These are phyloP conservation scores for Nepenthes mirabilis DNA, from an alignment of 148 eudicot species.

Conservation along the genomic window DNA sequence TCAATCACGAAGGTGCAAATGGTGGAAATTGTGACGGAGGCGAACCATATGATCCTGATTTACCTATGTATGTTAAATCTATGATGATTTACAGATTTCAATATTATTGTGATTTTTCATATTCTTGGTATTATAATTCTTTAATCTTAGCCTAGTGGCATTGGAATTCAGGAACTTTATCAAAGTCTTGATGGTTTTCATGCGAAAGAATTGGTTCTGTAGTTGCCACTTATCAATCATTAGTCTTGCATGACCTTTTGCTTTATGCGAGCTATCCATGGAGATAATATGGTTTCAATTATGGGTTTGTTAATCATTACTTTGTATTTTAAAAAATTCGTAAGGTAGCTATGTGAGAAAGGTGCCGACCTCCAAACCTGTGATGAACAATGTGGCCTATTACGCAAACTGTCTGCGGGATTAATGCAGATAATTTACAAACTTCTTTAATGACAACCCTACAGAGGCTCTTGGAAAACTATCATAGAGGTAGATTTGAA, in stretches of 20 bases:
- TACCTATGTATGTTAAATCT: conserved; percentile 45
- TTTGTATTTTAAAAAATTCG: too few species aligned
- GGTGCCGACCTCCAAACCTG: not conserved
- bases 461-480: too few species aligned
- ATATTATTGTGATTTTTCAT: not conserved
- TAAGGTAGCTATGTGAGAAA: not conserved
- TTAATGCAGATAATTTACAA: not conserved
- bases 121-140: not conserved
- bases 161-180: too few species aligned
- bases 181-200: too few species aligned
- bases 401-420: not conserved
- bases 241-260: not conserved
- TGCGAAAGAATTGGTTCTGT: too few species aligned
- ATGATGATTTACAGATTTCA: not conserved
- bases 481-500: too few species aligned
- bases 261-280: not conserved
- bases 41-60: conserved; percentile 50
- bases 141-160: not conserved
- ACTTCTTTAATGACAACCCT: too few species aligned
- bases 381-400: not conserved
- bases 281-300: too few species aligned
- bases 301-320: too few species aligned
- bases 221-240: not conserved
- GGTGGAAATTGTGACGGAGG: conserved; percentile 24
- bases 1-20: conserved; percentile 45